Conservation (phyloP, 768 basidiomycete species). For the Suillus subluteus region DNA sequence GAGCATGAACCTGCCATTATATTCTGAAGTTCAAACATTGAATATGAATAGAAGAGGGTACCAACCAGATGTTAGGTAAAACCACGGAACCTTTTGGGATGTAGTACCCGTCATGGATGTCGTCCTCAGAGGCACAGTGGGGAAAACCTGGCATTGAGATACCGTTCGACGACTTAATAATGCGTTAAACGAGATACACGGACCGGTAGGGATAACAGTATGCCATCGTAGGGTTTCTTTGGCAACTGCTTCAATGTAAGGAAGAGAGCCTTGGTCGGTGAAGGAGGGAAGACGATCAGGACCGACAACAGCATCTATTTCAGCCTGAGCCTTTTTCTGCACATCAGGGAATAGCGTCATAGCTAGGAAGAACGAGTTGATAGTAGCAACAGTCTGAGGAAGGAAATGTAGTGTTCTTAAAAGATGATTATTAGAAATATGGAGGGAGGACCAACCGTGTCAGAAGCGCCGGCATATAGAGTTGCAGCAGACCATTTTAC, state of each 20-base stretch:
- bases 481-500: conserved; percentile 63
- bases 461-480: conserved; percentile 27
- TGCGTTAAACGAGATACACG: conserved; percentile 37
- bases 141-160: conserved; percentile 30
- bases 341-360: conserved; percentile 40
- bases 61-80: conserved; percentile 28
- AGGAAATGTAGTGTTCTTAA: not conserved
- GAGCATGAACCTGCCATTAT: conserved; percentile 23
- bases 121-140: conserved; percentile 61
- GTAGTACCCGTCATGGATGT: conserved; percentile 62
- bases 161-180: conserved; percentile 35
- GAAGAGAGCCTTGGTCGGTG: conserved; percentile 57
- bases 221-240: conserved; percentile 57
- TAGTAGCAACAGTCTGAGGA: conserved; percentile 11
- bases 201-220: conserved; percentile 43
- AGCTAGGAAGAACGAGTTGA: conserved; percentile 11
- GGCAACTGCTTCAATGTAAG: conserved; percentile 61
- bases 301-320: conserved; percentile 64
- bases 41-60: conserved; percentile 11
- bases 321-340: conserved; percentile 61
- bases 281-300: conserved; percentile 62
- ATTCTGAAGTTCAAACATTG: conserved; percentile 3
- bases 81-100: conserved; percentile 51
- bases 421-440: not conserved
- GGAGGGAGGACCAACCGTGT: not conserved